Conservation (phyloP, 352 stramenopile species). For the Globisporangium nodosum region DNA sequence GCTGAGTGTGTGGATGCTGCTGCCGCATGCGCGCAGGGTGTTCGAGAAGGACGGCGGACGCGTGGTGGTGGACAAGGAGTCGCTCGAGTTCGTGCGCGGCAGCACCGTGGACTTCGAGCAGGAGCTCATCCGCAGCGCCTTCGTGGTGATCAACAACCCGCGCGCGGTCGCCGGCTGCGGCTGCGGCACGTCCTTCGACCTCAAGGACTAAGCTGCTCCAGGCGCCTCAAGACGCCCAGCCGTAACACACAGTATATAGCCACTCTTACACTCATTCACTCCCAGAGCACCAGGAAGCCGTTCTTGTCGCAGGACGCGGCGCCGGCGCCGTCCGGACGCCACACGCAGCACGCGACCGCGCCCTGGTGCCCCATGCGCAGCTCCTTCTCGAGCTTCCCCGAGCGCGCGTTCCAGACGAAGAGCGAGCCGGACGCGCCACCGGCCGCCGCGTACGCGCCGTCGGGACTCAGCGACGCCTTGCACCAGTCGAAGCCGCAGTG, state of each 20-base stretch:
- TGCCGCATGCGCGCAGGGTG: conserved; percentile 24
- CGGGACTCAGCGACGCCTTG: conserved; percentile 69
- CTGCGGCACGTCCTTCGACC: conserved; percentile 96
- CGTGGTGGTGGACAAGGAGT: conserved; percentile 91
- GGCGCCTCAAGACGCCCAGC: no score
- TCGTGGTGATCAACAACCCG: conserved; percentile 96
- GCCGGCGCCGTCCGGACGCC: conserved; percentile 55
- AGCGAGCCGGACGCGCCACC: conserved; percentile 47
- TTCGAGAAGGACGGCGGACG: conserved; percentile 85
- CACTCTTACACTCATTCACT: conserved; percentile 23
- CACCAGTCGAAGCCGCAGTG: conserved; percentile 77
- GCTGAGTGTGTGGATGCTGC: not conserved
- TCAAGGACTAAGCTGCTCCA: conserved; percentile 83
- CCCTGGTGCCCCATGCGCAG: conserved; percentile 56
- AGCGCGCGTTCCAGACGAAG: conserved; percentile 59
- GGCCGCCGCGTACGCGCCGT: conserved; percentile 51
- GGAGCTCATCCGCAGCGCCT: conserved; percentile 96
- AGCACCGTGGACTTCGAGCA: conserved; percentile 96
- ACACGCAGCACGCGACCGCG: conserved; percentile 71
- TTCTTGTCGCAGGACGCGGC: conserved; percentile 82
- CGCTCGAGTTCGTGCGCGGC: conserved; percentile 91
- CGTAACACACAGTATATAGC: not conserved
- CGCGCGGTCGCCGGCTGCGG: conserved; percentile 95
- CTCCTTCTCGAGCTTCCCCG: conserved; percentile 48
- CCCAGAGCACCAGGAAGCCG: conserved; percentile 72